A percentile compares a stretch with the other conserved stretches of the same genome.
Conservation (phyloP, 805 yeast species). For the Ogataea populi-albae region DNA sequence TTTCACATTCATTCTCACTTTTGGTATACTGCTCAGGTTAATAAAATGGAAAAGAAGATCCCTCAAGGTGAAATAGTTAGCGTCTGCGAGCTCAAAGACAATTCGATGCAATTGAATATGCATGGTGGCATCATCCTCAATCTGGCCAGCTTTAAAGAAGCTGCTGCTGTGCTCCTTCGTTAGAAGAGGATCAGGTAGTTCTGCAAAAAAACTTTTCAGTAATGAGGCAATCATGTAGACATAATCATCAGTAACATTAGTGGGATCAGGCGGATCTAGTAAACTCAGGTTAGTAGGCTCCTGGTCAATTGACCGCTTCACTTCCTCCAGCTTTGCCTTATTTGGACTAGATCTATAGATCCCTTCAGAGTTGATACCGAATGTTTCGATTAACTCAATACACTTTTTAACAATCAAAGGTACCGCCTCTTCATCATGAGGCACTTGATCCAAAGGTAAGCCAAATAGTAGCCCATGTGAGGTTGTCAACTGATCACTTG, state of each 20-base stretch:
- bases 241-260: conserved; percentile 68
- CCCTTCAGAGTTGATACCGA: conserved; percentile 85
- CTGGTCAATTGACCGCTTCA: conserved; percentile 66
- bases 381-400: conserved; percentile 77
- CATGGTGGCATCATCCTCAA: conserved; percentile 52
- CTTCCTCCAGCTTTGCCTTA: conserved; percentile 65
- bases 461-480: conserved; percentile 61
- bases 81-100: conserved; percentile 89
- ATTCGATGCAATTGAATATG: conserved; percentile 82
- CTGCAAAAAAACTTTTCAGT: conserved; percentile 76
- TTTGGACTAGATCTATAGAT: conserved; percentile 86
- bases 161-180: conserved; percentile 58
- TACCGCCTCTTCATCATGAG: conserved; percentile 84
- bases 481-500: conserved; percentile 4
- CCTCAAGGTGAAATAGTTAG: conserved; percentile 88
- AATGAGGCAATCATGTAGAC: conserved; percentile 85
- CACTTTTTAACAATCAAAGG: conserved; percentile 89
- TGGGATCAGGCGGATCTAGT: conserved; percentile 52
- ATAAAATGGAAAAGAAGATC: conserved; percentile 77
- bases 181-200: conserved; percentile 83
- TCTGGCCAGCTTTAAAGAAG: conserved; percentile 68
- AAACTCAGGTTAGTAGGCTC: conserved; percentile 64
- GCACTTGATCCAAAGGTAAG: conserved; percentile 74
- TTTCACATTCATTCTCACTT: conserved; percentile 79
- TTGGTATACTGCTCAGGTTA: conserved; percentile 37